Conservation (phyloP, 495 filamentous ascomycete species). For the Acidiella bohemica region DNA sequence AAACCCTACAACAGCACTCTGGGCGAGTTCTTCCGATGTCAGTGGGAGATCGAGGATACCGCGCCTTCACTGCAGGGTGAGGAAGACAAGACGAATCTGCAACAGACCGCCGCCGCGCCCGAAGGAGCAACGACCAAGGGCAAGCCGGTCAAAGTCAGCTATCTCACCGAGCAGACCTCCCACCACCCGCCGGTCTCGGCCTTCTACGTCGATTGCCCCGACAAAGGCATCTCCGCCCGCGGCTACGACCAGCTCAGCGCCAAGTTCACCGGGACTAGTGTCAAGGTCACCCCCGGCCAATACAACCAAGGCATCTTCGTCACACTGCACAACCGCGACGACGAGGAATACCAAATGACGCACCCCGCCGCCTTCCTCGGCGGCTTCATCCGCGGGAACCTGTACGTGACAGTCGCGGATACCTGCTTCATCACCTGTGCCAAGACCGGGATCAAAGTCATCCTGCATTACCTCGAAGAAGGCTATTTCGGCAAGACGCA, state of each 20-base stretch:
- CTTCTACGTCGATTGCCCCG: conserved; percentile 85
- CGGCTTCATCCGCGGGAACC: conserved; percentile 63
- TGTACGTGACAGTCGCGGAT: conserved; percentile 80
- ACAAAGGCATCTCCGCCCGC: conserved; percentile 74
- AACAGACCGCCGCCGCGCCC: conserved; percentile 31
- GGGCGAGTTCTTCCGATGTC: conserved; percentile 98
- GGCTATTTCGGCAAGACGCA: conserved; percentile 86
- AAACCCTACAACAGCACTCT: conserved; percentile 96
- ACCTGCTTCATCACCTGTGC: conserved; percentile 73
- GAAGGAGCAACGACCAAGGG: conserved; percentile 9
- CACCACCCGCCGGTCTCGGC: conserved; percentile 96
- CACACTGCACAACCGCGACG: conserved; percentile 59
- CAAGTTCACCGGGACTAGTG: conserved; percentile 92
- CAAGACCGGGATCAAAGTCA: conserved; percentile 77
- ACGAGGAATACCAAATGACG: conserved; percentile 88
- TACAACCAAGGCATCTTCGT: conserved; percentile 96
- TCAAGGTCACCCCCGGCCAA: conserved; percentile 78
- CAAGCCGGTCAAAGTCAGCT: conserved; percentile 63
- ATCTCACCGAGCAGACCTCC: conserved; percentile 93
- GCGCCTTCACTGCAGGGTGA: conserved; percentile 33
- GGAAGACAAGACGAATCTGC: conserved; percentile 25
- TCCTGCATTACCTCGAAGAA: conserved; percentile 84
- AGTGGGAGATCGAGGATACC: conserved; percentile 76
- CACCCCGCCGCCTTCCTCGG: conserved; percentile 90
- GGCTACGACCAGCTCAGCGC: conserved; percentile 93